Conservation (phyloP, 1,284 basidiomycete species). For the Ustilago sp. region DNA sequence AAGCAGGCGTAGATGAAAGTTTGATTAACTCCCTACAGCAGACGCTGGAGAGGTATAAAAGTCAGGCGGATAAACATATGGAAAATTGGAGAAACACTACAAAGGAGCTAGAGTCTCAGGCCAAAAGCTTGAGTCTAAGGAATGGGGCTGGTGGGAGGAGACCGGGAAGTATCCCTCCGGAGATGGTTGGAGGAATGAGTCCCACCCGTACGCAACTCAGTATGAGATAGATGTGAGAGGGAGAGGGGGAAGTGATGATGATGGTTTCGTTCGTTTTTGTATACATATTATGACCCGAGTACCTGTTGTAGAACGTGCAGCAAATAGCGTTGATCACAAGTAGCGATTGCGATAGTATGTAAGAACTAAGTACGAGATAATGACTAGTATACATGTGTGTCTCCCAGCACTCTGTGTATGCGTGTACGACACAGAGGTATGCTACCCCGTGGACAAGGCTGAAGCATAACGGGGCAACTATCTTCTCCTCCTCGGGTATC, state of each 20-base stretch:
- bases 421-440: no score
- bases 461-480: no score
- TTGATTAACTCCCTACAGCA: constrained; percentile 47
- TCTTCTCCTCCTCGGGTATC: no score
- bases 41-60: constrained; percentile 51
- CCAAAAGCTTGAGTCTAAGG: constrained; percentile 19
- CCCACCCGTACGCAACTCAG: neutral
- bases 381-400: no score
- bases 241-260: neutral
- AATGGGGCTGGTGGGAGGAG: constrained; percentile 1
- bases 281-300: neutral
- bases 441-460: no score
- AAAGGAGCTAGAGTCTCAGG: constrained; percentile 44
- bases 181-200: constrained; percentile 10
- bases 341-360: no score
- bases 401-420: no score
- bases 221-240: neutral
- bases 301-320: no score
- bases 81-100: constrained; percentile 52
- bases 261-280: neutral
- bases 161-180: constrained; percentile 29
- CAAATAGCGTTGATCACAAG: no score
- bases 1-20: constrained; percentile 52
- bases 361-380: no score
- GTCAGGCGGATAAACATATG: constrained; percentile 58